Evolutionary conservation across 805 yeast genomes (phyloP).

Genomic region (Kodamaea jinghongensis): DNA sequence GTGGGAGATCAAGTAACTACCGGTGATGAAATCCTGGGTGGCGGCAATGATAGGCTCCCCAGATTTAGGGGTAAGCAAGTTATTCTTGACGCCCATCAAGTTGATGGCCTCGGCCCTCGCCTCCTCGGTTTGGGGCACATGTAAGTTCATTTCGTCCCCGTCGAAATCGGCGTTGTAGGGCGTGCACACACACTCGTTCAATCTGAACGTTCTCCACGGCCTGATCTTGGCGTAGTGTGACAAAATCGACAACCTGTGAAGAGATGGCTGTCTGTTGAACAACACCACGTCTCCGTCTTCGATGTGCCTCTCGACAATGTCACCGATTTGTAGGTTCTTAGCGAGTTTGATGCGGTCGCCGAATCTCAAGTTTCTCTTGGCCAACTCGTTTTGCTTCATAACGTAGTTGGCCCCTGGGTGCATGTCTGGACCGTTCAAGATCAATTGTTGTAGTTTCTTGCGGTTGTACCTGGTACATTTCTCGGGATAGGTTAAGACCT

Average conservation of each 20-base stretch:
- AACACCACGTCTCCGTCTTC: constrained; percentile 96
- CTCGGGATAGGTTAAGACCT: constrained; percentile 94
- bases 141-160: constrained; percentile 99
- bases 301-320: constrained; percentile 91
- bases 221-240: constrained; percentile 94
- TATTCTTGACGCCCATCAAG: constrained; percentile 96
- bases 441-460: constrained; percentile 68
- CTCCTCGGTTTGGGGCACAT: constrained; percentile 98
- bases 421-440: constrained; percentile 78
- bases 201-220: constrained; percentile 97
- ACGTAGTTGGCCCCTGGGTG: constrained; percentile 98
- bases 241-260: constrained; percentile 89
- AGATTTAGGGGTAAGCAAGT: constrained; percentile 90
- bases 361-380: constrained; percentile 83
- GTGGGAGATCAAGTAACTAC: constrained; percentile 86
- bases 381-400: constrained; percentile 75
- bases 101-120: constrained; percentile 98
- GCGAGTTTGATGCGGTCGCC: constrained; percentile 84
- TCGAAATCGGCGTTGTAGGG: constrained; percentile 99
- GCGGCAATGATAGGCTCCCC: constrained; percentile 99
- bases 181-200: constrained; percentile 98
- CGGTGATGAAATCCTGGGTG: constrained; percentile 98
- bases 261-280: constrained; percentile 96
- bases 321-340: constrained; percentile 75
- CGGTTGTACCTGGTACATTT: constrained; percentile 85